Percentiles rank a stretch among this genome's conserved stretches.
These are phyloP conservation scores for Soucietia sequanensis DNA, from an alignment of 805 yeast genomes.

Conservation along the genomic window DNA sequence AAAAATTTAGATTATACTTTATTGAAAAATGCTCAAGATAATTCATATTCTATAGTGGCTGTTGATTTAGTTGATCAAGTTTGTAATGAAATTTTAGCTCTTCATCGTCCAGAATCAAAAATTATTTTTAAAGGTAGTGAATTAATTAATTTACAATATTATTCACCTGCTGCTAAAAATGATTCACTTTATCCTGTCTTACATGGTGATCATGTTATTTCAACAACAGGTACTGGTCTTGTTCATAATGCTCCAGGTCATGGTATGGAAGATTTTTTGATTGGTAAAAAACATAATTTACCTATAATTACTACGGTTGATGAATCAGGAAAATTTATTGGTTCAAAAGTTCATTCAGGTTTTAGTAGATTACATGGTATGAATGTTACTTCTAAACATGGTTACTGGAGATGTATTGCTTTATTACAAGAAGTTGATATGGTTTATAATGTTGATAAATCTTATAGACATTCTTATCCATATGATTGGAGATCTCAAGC, in stretches of 20 bases:
- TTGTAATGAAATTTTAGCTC: slow-evolving; percentile 11
- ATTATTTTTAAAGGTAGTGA: slow-evolving; percentile 20
- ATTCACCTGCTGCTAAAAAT: slow-evolving; percentile 49
- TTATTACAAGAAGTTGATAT: slow-evolving; percentile 42
- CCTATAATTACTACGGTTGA: slow-evolving; percentile 77
- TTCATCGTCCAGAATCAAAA: neutral
- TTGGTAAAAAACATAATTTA: slow-evolving; percentile 59
- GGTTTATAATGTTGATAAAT: slow-evolving; percentile 46
- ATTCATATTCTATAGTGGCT: slow-evolving; percentile 58
- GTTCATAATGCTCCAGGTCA: slow-evolving; percentile 99
- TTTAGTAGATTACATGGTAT: slow-evolving; percentile 47
- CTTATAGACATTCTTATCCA: slow-evolving; percentile 82
- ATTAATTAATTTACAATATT: slow-evolving; percentile 41
- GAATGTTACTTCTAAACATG: slow-evolving; percentile 23
- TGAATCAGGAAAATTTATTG: slow-evolving; percentile 63
- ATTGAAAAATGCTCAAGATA: slow-evolving; percentile 19
- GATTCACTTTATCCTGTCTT: slow-evolving; percentile 55
- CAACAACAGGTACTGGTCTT: slow-evolving; percentile 84
- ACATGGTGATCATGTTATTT: slow-evolving; percentile 80
- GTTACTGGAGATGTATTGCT: slow-evolving; percentile 51
- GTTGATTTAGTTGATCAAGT: slow-evolving; percentile 44
- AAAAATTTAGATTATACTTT: slow-evolving; percentile 57
- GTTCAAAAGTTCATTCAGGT: slow-evolving; percentile 47
- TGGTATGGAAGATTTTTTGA: slow-evolving; percentile 87
- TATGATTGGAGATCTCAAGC: slow-evolving; percentile 96